Percentiles rank a stretch among this genome's conserved stretches.
These are phyloP conservation scores for Stenogyne calaminthoides DNA, from an alignment of 305 asterid species.

Conservation along the genomic window DNA sequence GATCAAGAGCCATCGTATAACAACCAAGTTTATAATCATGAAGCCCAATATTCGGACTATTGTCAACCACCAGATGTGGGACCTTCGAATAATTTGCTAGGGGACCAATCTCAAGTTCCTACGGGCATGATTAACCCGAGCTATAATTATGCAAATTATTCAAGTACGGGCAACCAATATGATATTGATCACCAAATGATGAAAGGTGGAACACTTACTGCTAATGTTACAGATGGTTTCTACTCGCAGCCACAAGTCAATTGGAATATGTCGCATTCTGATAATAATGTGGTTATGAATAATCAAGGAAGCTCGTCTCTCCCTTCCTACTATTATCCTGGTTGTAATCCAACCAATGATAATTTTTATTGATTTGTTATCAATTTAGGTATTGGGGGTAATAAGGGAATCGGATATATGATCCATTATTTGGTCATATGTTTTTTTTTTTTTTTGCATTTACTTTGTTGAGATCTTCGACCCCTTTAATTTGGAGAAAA, in stretches of 20 bases:
- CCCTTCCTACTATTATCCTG: neutral
- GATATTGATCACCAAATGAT: too few relatives aligned
- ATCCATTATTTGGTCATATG: too few relatives aligned
- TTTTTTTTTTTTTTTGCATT: too few relatives aligned
- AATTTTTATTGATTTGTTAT: too few relatives aligned
- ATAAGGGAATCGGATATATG: too few relatives aligned
- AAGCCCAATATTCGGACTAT: neutral
- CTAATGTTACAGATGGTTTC: neutral
- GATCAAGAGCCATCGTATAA: neutral
- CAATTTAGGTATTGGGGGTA: too few relatives aligned
- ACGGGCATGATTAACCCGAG: neutral
- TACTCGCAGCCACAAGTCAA: neutral
- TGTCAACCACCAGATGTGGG: neutral
- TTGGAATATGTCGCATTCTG: neutral
- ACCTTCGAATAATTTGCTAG: neutral
- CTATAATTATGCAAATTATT: neutral
- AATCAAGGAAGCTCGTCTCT: neutral
- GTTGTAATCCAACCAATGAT: neutral
- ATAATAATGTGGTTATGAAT: neutral
- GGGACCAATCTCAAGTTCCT: neutral
- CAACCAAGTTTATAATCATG: neutral
- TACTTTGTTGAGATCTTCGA: too few relatives aligned
- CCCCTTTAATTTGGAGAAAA: too few relatives aligned
- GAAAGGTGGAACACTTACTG: too few relatives aligned
- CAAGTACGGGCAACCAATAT: neutral